A percentile compares a stretch with the other conserved stretches of the same genome.
phyloP scores from a whole-genome alignment of 805 yeast species.

The Schwanniomyces pseudopolymorphus region DNA sequence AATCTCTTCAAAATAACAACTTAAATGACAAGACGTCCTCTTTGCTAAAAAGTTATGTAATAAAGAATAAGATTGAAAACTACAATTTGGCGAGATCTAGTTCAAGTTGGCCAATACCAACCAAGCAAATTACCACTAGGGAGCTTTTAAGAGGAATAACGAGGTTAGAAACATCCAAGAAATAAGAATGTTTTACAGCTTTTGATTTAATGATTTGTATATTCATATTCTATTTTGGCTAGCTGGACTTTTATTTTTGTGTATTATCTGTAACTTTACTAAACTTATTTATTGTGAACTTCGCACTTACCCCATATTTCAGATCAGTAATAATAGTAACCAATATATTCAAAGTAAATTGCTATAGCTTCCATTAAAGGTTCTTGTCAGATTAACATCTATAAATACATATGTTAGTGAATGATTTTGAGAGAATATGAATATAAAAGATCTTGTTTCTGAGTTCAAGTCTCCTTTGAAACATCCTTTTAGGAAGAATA shows the following conservation, averaged over 20 bases:
- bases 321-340: not conserved
- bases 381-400: not conserved
- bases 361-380: not conserved
- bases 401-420: not conserved
- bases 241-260: too few relatives aligned
- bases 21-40: constrained; percentile 19
- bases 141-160: constrained; percentile 23
- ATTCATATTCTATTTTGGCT: not conserved
- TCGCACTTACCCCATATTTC: not conserved
- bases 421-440: not conserved
- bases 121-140: constrained; percentile 11
- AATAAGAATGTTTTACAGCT: too few relatives aligned
- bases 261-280: too few relatives aligned
- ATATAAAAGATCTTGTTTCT: not conserved
- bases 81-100: not conserved
- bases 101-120: constrained; percentile 19
- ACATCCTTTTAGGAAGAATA: not conserved
- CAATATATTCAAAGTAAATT: not conserved
- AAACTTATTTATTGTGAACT: too few relatives aligned
- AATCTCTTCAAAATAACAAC: constrained; percentile 13
- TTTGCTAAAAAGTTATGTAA: constrained; percentile 19
- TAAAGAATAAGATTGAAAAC: constrained; percentile 14
- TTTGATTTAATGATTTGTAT: not conserved
- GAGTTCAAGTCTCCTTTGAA: not conserved
- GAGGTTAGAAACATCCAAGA: constrained; percentile 12